phyloP scores from a whole-genome alignment of 2,329 filamentous ascomycete genomes.

The Alternaria arborescens region DNA sequence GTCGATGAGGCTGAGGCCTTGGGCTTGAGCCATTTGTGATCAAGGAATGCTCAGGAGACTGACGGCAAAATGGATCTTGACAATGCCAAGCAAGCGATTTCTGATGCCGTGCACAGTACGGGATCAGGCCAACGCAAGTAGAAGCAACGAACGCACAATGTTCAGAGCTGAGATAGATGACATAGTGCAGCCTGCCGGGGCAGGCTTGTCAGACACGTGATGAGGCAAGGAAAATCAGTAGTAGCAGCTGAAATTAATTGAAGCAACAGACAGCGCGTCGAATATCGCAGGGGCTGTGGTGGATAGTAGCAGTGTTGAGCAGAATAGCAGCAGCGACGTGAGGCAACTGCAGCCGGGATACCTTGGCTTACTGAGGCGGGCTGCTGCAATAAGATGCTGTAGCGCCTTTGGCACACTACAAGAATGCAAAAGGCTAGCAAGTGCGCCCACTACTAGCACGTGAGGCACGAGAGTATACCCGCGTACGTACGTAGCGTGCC shows the following conservation, averaged over 20 bases:
- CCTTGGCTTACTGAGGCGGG: conserved; percentile 12
- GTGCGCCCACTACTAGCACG: neutral
- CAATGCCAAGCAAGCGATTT: conserved; percentile 9
- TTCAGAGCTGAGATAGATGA: conserved; percentile 12
- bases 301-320: conserved; percentile 14
- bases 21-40: conserved; percentile 40
- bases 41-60: conserved; percentile 1
- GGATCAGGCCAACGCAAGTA: conserved; percentile 15
- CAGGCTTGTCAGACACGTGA: conserved; percentile 22
- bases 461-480: neutral
- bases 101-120: conserved; percentile 10
- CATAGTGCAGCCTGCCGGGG: conserved; percentile 30
- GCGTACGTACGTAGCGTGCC: neutral
- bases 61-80: conserved; percentile 7
- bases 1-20: conserved; percentile 37
- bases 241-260: conserved; percentile 19
- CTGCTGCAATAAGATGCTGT: conserved; percentile 1
- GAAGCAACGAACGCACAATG: conserved; percentile 15
- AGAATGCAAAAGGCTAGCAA: neutral
- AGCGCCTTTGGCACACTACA: conserved; percentile 1
- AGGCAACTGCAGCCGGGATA: conserved; percentile 19
- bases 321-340: conserved; percentile 20
- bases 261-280: conserved; percentile 17
- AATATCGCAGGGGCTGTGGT: conserved; percentile 21
- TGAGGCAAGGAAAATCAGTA: conserved; percentile 15